Evolutionary conservation across 768 basidiomycete genomes (phyloP).

Genomic region (Russula olivacea): DNA sequence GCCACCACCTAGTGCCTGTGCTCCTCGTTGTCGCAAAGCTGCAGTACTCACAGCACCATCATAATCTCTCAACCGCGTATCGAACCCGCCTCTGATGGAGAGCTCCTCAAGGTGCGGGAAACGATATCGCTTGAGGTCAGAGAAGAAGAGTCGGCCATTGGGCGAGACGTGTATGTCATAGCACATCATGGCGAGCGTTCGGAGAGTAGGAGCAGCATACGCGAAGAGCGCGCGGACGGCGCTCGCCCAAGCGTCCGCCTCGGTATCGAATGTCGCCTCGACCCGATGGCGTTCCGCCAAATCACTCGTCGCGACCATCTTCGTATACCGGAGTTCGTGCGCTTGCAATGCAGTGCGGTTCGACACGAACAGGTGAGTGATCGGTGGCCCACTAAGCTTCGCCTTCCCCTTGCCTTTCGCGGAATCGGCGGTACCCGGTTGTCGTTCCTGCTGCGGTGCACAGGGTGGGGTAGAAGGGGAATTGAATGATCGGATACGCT

Average conservation of each 20-base stretch:
- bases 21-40: neutral
- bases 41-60: neutral
- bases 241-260: constrained; percentile 19
- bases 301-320: constrained; percentile 19
- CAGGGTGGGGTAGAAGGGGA: neutral
- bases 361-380: constrained; percentile 21
- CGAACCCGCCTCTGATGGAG: constrained; percentile 24
- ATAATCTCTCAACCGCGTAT: constrained; percentile 19
- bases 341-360: constrained; percentile 15
- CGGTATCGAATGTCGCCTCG: constrained; percentile 16
- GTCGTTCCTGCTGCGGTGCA: neutral
- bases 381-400: neutral
- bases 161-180: constrained; percentile 25
- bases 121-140: constrained; percentile 18
- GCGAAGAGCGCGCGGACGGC: constrained; percentile 21
- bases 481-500: constrained; percentile 5
- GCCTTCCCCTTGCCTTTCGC: neutral
- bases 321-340: constrained; percentile 16
- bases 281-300: constrained; percentile 16
- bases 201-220: constrained; percentile 20
- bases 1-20: neutral
- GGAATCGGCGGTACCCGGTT: neutral
- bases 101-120: constrained; percentile 22
- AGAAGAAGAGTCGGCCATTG: constrained; percentile 20
- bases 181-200: constrained; percentile 24